Percentiles rank a stretch among this genome's conserved stretches.
phyloP scores from a whole-genome alignment of 257 asterid species.

The Coffea canephora region DNA sequence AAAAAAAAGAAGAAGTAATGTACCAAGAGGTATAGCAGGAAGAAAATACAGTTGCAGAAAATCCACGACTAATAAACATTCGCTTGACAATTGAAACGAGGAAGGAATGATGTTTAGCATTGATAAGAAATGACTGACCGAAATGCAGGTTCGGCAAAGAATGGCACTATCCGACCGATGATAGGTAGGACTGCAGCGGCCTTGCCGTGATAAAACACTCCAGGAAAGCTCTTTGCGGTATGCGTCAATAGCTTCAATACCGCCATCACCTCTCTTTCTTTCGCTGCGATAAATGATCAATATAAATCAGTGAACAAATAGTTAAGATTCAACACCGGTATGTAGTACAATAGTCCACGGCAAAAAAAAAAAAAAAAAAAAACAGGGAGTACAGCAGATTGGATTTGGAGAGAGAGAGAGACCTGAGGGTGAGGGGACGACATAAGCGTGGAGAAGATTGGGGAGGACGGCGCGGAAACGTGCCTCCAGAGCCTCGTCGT shows the following conservation, averaged over 20 bases:
- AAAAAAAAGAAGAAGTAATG: no score
- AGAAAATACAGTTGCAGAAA: background rate
- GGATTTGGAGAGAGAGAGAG: background rate
- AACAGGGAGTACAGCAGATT: background rate
- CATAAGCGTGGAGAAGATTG: slow-evolving; percentile 60
- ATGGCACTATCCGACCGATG: slow-evolving; percentile 64
- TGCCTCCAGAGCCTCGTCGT: slow-evolving; percentile 77
- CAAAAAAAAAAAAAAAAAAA: background rate
- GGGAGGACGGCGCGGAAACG: slow-evolving; percentile 90
- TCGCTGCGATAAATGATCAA: slow-evolving; percentile 34
- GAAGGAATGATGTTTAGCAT: background rate
- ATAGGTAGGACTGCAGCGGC: slow-evolving; percentile 73
- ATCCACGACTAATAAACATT: background rate
- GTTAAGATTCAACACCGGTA: no score
- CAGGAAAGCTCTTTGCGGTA: slow-evolving; percentile 75
- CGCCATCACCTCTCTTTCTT: slow-evolving; percentile 78
- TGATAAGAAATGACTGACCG: slow-evolving; percentile 38
- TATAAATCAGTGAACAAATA: background rate
- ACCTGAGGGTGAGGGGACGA: slow-evolving; percentile 73
- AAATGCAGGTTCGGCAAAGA: slow-evolving; percentile 67
- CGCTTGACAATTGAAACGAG: background rate
- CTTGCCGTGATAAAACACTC: slow-evolving; percentile 78
- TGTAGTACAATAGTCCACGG: background rate
- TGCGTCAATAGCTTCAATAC: slow-evolving; percentile 65
- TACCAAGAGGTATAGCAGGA: no score